These are phyloP conservation scores for Rubus parviflorus DNA, from an alignment of 306 rosid genomes.

Conservation along the genomic window DNA sequence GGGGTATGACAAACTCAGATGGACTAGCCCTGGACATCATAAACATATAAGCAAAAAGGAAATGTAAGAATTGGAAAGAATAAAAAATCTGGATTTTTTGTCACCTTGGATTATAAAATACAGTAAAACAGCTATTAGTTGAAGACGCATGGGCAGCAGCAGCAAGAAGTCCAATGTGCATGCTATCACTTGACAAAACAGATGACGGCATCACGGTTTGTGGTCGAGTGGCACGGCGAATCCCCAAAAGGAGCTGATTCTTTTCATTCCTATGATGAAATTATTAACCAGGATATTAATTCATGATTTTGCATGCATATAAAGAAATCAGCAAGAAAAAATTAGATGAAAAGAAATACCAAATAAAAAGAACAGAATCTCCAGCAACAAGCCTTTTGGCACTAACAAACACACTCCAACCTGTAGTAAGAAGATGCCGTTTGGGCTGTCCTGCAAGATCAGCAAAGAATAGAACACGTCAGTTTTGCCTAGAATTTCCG, in stretches of 20 bases:
- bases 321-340: slow-evolving; percentile 12
- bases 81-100: slow-evolving; percentile 13
- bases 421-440: slow-evolving; percentile 92
- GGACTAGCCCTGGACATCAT: slow-evolving; percentile 79
- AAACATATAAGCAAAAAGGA: slow-evolving; percentile 14
- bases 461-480: slow-evolving; percentile 29
- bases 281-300: slow-evolving; percentile 14
- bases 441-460: slow-evolving; percentile 80
- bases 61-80: slow-evolving; percentile 4
- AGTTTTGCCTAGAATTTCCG: slow-evolving; percentile 2
- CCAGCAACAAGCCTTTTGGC: slow-evolving; percentile 93
- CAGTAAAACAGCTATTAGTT: slow-evolving; percentile 84
- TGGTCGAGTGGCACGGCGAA: slow-evolving; percentile 74
- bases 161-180: slow-evolving; percentile 94
- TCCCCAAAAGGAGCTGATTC: slow-evolving; percentile 88
- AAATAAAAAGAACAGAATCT: slow-evolving; percentile 89
- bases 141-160: slow-evolving; percentile 96
- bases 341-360: slow-evolving; percentile 41
- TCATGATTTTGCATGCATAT: slow-evolving; percentile 13
- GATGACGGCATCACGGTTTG: slow-evolving; percentile 87
- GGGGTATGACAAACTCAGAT: slow-evolving; percentile 79
- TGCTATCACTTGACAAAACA: slow-evolving; percentile 82
- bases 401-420: slow-evolving; percentile 93
- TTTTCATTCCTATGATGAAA: slow-evolving; percentile 66
- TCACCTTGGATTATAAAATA: slow-evolving; percentile 87